Evolutionary conservation across 2,329 filamentous ascomycete species (phyloP).

Genomic region (Magnaporthiopsis poae): DNA sequence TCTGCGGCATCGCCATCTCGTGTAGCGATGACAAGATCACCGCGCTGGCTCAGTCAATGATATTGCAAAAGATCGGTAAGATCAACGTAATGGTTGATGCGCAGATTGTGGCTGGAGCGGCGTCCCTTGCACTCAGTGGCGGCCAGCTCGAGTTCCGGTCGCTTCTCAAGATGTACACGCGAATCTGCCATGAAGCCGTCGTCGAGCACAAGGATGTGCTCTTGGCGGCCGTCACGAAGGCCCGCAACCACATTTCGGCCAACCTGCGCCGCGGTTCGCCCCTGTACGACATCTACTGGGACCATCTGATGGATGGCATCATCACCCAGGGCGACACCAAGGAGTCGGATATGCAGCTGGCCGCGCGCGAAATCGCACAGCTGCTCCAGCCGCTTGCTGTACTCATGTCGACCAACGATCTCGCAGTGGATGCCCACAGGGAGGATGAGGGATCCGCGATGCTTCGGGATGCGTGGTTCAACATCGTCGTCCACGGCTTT

Average conservation of each 20-base stretch:
- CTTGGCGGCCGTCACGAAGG: slow-evolving; percentile 67
- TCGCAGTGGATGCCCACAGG: slow-evolving; percentile 36
- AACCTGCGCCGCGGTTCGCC: slow-evolving; percentile 59
- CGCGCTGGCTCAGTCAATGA: slow-evolving; percentile 84
- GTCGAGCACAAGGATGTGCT: slow-evolving; percentile 57
- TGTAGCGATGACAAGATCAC: slow-evolving; percentile 86
- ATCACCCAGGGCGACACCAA: slow-evolving; percentile 82
- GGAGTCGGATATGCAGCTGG: slow-evolving; percentile 69
- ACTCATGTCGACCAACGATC: slow-evolving; percentile 60
- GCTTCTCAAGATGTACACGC: slow-evolving; percentile 72
- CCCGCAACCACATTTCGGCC: slow-evolving; percentile 67
- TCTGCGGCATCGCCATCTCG: slow-evolving; percentile 76
- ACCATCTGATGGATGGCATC: slow-evolving; percentile 73
- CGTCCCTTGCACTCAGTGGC: slow-evolving; percentile 65
- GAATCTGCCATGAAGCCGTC: slow-evolving; percentile 63
- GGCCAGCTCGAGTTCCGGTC: slow-evolving; percentile 75
- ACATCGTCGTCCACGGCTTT: slow-evolving; percentile 90
- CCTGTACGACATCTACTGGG: slow-evolving; percentile 73
- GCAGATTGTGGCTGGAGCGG: slow-evolving; percentile 74
- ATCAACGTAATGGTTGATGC: slow-evolving; percentile 72
- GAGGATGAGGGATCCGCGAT: slow-evolving; percentile 64
- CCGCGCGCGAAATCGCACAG: slow-evolving; percentile 77
- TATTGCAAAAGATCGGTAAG: slow-evolving; percentile 89
- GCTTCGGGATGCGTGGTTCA: slow-evolving; percentile 93
- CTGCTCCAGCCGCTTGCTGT: slow-evolving; percentile 79